phyloP scores from a whole-genome alignment of 352 stramenopile species.

The Pythium aristosporum region DNA sequence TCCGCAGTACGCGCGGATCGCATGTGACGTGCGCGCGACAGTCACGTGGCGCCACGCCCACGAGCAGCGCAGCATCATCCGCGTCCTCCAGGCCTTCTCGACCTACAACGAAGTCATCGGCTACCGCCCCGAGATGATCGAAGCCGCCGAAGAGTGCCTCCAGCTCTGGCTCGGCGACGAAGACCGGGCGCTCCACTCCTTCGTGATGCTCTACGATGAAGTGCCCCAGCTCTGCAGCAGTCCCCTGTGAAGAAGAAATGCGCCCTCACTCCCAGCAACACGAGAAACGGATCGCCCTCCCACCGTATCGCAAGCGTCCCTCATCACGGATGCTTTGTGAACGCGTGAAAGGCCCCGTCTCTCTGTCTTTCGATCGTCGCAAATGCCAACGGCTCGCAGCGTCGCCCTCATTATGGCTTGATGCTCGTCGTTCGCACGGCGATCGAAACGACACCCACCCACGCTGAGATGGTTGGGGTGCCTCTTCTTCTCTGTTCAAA shows the following conservation, averaged over 20 bases:
- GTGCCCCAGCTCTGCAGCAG: slow-evolving; percentile 40
- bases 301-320: slow-evolving; percentile 5
- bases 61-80: slow-evolving; percentile 39
- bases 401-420: slow-evolving; percentile 47
- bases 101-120: slow-evolving; percentile 70
- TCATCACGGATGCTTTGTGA: slow-evolving; percentile 25
- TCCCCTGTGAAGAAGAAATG: slow-evolving; percentile 12
- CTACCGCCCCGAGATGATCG: slow-evolving; percentile 57
- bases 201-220: slow-evolving; percentile 60
- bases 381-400: slow-evolving; percentile 19
- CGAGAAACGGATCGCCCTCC: neutral
- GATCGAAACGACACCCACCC: no score
- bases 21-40: slow-evolving; percentile 35
- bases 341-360: no score
- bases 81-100: slow-evolving; percentile 65
- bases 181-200: slow-evolving; percentile 58
- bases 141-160: slow-evolving; percentile 50
- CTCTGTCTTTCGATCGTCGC: neutral
- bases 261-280: neutral
- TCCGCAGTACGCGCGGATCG: slow-evolving; percentile 54
- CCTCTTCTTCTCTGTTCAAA: no score
- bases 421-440: slow-evolving; percentile 16
- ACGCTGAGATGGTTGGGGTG: no score
- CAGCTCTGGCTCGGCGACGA: slow-evolving; percentile 60
- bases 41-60: slow-evolving; percentile 32